These are phyloP conservation scores for Sphaerulina vaccinii DNA, from an alignment of 2,329 filamentous ascomycete genomes.

Conservation along the genomic window DNA sequence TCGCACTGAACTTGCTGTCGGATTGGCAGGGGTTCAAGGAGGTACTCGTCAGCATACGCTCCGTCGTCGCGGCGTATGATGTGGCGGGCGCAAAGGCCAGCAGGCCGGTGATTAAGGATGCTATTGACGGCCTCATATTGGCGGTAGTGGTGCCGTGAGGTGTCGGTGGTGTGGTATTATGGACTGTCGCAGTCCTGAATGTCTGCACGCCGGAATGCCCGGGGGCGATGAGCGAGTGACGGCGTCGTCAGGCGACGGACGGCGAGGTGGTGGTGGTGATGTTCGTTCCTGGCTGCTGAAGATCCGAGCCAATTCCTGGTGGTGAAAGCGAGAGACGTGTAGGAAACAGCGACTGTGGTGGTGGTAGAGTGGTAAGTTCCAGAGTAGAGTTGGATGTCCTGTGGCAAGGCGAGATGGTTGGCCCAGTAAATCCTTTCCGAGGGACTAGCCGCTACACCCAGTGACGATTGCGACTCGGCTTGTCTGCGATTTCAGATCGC, in stretches of 20 bases:
- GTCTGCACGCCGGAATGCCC: constrained; percentile 18
- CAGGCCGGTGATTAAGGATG: constrained; percentile 31
- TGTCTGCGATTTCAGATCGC: too few species aligned
- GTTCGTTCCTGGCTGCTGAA: not conserved
- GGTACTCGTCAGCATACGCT: constrained; percentile 70
- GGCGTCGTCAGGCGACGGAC: constrained; percentile 20
- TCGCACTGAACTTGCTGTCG: constrained; percentile 82
- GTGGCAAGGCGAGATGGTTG: too few species aligned
- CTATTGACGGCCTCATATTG: constrained; percentile 31
- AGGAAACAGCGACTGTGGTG: not conserved
- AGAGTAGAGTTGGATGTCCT: too few species aligned
- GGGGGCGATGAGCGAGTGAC: constrained; percentile 22
- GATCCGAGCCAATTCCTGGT: not conserved
- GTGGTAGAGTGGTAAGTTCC: not conserved
- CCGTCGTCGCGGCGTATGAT: constrained; percentile 51
- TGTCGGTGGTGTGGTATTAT: constrained; percentile 1
- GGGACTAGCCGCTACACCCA: too few species aligned
- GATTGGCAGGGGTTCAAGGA: constrained; percentile 83
- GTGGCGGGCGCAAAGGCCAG: constrained; percentile 46
- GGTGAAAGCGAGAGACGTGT: not conserved
- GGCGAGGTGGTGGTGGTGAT: constrained; percentile 7
- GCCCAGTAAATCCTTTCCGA: too few species aligned
- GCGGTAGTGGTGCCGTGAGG: constrained; percentile 13
- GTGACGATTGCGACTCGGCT: too few species aligned
- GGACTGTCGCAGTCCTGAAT: constrained; percentile 9